Evolutionary conservation across 2,329 filamentous ascomycete genomes (phyloP).

Genomic region (Talaromyces piceae): DNA sequence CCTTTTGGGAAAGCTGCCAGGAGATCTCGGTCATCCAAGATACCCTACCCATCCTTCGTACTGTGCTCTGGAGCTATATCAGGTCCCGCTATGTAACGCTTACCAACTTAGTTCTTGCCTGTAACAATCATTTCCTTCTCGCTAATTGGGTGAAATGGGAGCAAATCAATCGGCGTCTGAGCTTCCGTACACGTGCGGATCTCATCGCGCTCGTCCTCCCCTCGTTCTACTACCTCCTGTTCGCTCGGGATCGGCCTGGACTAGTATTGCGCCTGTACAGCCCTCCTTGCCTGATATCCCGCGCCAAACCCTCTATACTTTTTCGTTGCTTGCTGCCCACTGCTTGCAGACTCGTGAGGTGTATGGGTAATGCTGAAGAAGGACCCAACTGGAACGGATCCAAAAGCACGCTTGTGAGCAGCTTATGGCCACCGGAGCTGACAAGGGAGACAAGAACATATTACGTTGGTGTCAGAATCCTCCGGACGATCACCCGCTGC

Average conservation of each 20-base stretch:
- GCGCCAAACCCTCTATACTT: neutral
- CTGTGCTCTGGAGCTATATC: no score
- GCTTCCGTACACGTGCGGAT: neutral
- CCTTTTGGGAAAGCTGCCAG: conserved; percentile 6
- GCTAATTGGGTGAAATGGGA: neutral
- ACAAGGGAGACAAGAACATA: neutral
- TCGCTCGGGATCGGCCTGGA: no score
- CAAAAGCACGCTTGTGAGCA: no score
- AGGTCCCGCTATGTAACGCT: no score
- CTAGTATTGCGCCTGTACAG: neutral
- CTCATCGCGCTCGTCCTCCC: neutral
- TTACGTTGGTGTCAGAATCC: no score
- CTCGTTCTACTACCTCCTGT: neutral
- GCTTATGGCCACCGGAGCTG: no score
- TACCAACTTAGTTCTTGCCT: no score
- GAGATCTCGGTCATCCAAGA: neutral
- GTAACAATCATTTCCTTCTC: no score
- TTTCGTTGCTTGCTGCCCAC: neutral
- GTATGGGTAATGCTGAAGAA: neutral
- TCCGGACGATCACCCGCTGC: neutral
- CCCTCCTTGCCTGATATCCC: neutral
- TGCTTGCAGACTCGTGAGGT: conserved; percentile 1
- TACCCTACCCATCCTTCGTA: no score
- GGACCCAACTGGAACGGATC: neutral
- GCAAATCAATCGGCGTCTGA: no score